Evolutionary conservation across 345 rosid species (phyloP).

Genomic region (Capsella bursapastoris): DNA sequence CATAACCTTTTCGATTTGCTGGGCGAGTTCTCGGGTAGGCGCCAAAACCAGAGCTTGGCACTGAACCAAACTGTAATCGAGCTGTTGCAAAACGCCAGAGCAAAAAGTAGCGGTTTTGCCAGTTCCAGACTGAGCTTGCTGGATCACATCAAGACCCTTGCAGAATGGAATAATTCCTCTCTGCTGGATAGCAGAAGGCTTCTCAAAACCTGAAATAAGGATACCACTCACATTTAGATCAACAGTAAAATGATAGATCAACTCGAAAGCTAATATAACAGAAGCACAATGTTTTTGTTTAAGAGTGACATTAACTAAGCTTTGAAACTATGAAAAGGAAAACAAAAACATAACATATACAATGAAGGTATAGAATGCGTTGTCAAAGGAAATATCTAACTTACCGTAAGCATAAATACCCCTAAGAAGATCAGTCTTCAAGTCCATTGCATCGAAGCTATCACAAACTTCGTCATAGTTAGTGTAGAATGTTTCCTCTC

Average conservation of each 20-base stretch:
- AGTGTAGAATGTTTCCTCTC: conserved; percentile 69
- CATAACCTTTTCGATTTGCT: conserved; percentile 97
- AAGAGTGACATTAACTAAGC: not conserved
- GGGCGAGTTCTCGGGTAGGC: conserved; percentile 91
- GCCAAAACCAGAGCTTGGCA: conserved; percentile 93
- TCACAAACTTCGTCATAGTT: conserved; percentile 82
- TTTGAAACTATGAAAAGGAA: not conserved
- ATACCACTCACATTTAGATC: not conserved
- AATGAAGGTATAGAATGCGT: not conserved
- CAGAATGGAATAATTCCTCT: conserved; percentile 93
- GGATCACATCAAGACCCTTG: conserved; percentile 94
- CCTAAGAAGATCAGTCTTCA: conserved; percentile 80
- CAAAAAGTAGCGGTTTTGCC: conserved; percentile 96
- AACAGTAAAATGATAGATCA: not conserved
- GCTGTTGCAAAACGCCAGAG: conserved; percentile 91
- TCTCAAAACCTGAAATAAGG: conserved; percentile 67
- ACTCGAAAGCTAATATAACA: not conserved
- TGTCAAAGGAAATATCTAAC: conserved; percentile 4
- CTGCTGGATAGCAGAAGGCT: conserved; percentile 97
- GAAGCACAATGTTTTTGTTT: conserved; percentile 1
- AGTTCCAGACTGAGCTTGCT: conserved; percentile 96
- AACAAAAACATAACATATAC: not conserved
- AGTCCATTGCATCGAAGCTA: conserved; percentile 83
- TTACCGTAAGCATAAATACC: conserved; percentile 95
- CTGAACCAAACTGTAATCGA: conserved; percentile 64